Evolutionary conservation across 2,329 filamentous ascomycete genomes (phyloP).

Genomic region (Hortaea werneckii): DNA sequence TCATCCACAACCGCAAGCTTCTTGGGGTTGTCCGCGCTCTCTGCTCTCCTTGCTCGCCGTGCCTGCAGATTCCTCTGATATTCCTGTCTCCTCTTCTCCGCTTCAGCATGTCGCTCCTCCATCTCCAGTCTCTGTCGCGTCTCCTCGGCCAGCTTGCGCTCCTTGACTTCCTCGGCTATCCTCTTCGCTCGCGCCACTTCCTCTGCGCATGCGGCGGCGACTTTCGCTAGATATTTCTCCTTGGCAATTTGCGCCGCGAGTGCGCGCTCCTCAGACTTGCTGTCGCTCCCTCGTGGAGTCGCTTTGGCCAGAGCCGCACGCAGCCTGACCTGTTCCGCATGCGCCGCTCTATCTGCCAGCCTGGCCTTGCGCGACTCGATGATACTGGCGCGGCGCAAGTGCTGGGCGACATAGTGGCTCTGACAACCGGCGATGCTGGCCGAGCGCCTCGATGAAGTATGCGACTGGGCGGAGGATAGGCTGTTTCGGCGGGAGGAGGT

Average conservation of each 20-base stretch:
- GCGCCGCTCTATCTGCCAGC: constrained; percentile 67
- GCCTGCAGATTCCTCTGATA: constrained; percentile 41
- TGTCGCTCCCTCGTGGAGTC: constrained; percentile 46
- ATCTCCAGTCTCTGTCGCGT: constrained; percentile 61
- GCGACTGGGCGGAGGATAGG: constrained; percentile 64
- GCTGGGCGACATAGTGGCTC: constrained; percentile 68
- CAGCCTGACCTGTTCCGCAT: constrained; percentile 73
- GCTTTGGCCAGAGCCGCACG: constrained; percentile 66
- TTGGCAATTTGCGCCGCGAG: constrained; percentile 67
- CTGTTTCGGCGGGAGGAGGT: constrained; percentile 72
- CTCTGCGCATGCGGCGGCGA: constrained; percentile 70
- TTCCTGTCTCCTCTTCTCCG: constrained; percentile 55
- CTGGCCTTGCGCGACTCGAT: constrained; percentile 71
- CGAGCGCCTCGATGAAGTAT: constrained; percentile 48
- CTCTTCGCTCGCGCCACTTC: constrained; percentile 76
- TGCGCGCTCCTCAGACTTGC: constrained; percentile 63
- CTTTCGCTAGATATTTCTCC: constrained; percentile 71
- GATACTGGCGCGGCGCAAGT: constrained; percentile 68
- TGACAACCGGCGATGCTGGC: constrained; percentile 35
- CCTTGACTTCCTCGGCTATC: constrained; percentile 71
- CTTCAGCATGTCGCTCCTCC: constrained; percentile 70
- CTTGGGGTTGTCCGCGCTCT: constrained; percentile 36
- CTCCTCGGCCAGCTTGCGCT: constrained; percentile 66
- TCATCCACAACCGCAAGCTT: constrained; percentile 41
- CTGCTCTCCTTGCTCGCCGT: constrained; percentile 31